Base-by-base conservation (phyloP, 2,329 filamentous ascomycete genomes). In the Beauveria sp. region DNA sequence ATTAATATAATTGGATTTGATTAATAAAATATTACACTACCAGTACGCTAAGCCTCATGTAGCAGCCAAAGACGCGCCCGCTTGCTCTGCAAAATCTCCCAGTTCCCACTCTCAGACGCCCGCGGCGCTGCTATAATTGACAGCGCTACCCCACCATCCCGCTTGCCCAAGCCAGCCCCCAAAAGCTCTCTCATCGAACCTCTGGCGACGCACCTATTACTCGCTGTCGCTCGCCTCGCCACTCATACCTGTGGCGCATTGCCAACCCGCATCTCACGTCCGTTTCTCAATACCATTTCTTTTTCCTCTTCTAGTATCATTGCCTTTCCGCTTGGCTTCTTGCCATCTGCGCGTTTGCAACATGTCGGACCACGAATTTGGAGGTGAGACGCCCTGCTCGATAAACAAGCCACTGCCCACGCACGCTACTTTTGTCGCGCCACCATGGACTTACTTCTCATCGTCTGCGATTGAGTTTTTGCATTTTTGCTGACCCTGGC, bases 321-420 rank as follows among this genome's bases (percentile, higher is more conserved):
- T 45, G 5, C 4, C 31, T 3, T n/a, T 42, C 20, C 43, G 51
- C 20, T 8, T 20, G 10, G 28, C 50, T 28, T 14, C 18, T 26
- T 20, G 22, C 26, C 49, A 50, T 8, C 14, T 24, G 24, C 42
- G 40, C 50, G 26, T 53, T 38, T 26, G 26, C 68, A 75, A 51
- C 65, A 88, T 88, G 85, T 88, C 85, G 62, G 85, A 88, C 69
- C 82, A 86, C 73, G 85, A 88, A 72, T 85, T 87, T 76, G 81
- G 79, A 74, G 81, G 85, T 86, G 71, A 75, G 83, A 76, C 34
- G 49, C 48, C 46, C 40, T 49, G 18, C 46, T 20, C 12, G 12
- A 45, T 59, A 46, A 42, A 62, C 54, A 58, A 54, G 43, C 49
- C 48, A 49, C 53, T 26, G 40, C 28, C 34, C 28, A 46, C 10